Base-by-base conservation (phyloP, 2,329 filamentous ascomycete species). In the Zalaria obscura region DNA sequence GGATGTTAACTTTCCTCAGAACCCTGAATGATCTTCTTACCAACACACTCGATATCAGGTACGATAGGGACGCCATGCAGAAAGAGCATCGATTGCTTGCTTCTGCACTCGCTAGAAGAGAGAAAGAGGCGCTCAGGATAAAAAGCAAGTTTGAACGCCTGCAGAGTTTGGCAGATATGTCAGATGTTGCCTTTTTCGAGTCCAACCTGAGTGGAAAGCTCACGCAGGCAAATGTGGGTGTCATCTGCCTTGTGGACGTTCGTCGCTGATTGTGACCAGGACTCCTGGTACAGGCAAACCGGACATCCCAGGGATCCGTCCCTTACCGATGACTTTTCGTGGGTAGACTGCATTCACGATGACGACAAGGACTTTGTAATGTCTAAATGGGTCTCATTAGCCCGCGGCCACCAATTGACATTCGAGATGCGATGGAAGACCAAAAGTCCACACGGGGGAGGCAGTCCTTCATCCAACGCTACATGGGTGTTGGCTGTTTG, bases 91-190 rank as follows among this genome's bases (percentile, higher is more conserved):
- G 49, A 11, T 38, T 33, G 5, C 42, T 44, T 6, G 36, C 35
- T 25, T 38, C 18, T 1, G 40, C 49, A 33, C 44, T 52, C 2
- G 29, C 40, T 6, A 35, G 45, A 9, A 31, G 38, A 9, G 38
- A 33, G 10, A 44, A 40, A 31, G 40, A 50, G 33, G 32, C 38
- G 3, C 37, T 39, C 25, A 36, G 52, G 6, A 54, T 50, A 3
- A 55, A 59, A 28, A 43, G 55, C 2, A 43, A 52, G 5, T 59
- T 62, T 25, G 50, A 55, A 33, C 47, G 55, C 3, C 59, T 62
- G 18, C 50, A 55, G 33, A 47, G 55, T 3, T 59, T 61, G 42
- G 56, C 57, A 3, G 58, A 61, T 40, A 47, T 57, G 11, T 48
- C 54, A 3, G 53, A 59, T 11, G 48, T 62, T 6, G 58, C 49